Percentiles rank a stretch among this genome's conserved stretches.
These are phyloP conservation scores for Puya raimondii DNA, from an alignment of 176 grass and related monocot genomes.

Conservation along the genomic window DNA sequence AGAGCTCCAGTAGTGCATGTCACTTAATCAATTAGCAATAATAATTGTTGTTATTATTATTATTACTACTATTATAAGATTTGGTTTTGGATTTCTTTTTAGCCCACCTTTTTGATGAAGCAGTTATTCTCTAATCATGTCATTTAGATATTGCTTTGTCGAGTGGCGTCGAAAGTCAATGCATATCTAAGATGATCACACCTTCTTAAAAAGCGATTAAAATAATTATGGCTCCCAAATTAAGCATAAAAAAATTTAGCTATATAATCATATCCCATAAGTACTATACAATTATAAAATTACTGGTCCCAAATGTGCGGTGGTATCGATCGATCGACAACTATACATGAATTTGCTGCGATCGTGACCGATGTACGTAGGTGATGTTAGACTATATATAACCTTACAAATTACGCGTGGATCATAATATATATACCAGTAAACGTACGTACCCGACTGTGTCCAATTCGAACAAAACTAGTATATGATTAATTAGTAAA, in stretches of 20 bases:
- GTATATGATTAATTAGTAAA: background rate
- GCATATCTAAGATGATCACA: conserved; percentile 22
- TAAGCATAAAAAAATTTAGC: background rate
- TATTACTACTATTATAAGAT: background rate
- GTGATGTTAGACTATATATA: background rate
- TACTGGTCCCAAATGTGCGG: background rate
- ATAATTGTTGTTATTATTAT: background rate
- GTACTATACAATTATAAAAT: background rate
- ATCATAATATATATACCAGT: too few species aligned
- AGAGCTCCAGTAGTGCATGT: background rate
- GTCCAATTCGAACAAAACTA: too few species aligned
- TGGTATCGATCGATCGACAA: too few species aligned
- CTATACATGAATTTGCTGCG: too few species aligned
- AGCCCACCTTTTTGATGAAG: conserved; percentile 5
- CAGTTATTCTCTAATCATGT: conserved; percentile 34
- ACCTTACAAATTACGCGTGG: too few species aligned
- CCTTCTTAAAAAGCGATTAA: conserved; percentile 15
- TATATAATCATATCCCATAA: too few species aligned
- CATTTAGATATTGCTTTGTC: conserved; percentile 31
- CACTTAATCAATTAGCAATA: too few species aligned
- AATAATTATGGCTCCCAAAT: background rate
- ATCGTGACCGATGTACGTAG: too few species aligned
- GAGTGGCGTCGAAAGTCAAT: conserved; percentile 28
- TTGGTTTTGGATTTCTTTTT: background rate
- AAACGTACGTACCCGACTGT: too few species aligned